Conservation (phyloP, 768 basidiomycete genomes). For the Podaxis sp. region DNA sequence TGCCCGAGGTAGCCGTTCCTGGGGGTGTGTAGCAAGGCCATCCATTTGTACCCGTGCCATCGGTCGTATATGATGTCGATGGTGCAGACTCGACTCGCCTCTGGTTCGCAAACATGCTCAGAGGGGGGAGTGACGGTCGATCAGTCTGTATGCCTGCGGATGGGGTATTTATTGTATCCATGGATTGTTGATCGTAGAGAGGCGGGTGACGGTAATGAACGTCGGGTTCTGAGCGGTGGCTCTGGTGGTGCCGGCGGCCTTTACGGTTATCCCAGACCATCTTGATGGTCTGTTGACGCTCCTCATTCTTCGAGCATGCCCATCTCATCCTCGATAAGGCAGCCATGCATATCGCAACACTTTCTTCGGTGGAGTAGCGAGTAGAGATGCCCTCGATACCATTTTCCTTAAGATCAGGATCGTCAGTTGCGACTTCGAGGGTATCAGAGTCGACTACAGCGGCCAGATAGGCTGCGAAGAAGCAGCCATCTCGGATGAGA, state of each 20-base stretch:
- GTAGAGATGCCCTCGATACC: slow-evolving; percentile 27
- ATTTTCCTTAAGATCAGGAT: slow-evolving; percentile 33
- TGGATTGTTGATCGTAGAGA: slow-evolving; percentile 10
- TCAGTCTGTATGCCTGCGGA: slow-evolving; percentile 26
- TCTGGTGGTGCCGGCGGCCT: slow-evolving; percentile 29
- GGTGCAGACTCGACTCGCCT: slow-evolving; percentile 53
- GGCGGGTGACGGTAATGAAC: slow-evolving; percentile 15
- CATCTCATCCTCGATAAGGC: slow-evolving; percentile 85
- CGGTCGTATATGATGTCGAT: slow-evolving; percentile 47
- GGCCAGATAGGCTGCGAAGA: slow-evolving; percentile 79
- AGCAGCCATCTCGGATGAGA: slow-evolving; percentile 86
- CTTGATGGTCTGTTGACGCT: slow-evolving; percentile 63
- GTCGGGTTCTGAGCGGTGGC: slow-evolving; percentile 17
- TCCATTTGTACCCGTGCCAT: slow-evolving; percentile 45
- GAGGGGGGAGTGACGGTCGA: slow-evolving; percentile 49
- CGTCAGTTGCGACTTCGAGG: slow-evolving; percentile 32
- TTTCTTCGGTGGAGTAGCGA: slow-evolving; percentile 40
- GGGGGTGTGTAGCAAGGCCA: slow-evolving; percentile 70
- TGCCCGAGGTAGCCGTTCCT: slow-evolving; percentile 51
- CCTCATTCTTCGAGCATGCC: slow-evolving; percentile 74
- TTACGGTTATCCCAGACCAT: slow-evolving; percentile 50
- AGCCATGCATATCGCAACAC: slow-evolving; percentile 57
- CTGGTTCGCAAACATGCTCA: slow-evolving; percentile 37
- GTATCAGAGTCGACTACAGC: slow-evolving; percentile 59
- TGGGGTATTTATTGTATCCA: slow-evolving; percentile 26